These are phyloP conservation scores for Vicia sativa DNA, from an alignment of 306 rosid genomes.

Conservation along the genomic window DNA sequence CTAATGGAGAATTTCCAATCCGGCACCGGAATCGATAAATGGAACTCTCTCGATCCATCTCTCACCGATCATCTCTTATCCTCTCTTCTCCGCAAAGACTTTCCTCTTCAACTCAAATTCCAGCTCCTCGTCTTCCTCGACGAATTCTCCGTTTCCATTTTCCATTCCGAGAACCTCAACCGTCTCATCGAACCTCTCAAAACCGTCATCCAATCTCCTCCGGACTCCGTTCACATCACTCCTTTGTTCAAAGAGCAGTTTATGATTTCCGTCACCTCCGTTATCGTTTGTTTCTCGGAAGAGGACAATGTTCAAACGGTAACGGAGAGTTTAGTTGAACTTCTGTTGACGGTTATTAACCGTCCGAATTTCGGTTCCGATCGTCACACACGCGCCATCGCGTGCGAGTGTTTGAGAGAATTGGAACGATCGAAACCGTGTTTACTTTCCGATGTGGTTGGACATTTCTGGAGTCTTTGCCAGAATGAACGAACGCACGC, in stretches of 20 bases:
- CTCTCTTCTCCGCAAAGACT: conserved; percentile 68
- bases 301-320: conserved; percentile 25
- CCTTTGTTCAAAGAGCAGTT: conserved; percentile 75
- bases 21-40: conserved; percentile 53
- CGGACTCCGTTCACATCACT: conserved; percentile 55
- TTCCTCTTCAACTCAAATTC: conserved; percentile 62
- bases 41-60: conserved; percentile 54
- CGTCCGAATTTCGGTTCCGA: conserved; percentile 80
- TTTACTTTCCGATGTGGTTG: conserved; percentile 76
- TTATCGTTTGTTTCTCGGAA: conserved; percentile 54
- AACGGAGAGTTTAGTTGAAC: conserved; percentile 61
- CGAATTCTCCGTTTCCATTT: conserved; percentile 61
- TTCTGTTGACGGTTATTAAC: conserved; percentile 65
- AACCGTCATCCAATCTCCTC: conserved; percentile 60
- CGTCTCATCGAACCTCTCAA: conserved; percentile 68
- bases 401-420: conserved; percentile 90
- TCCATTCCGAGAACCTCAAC: conserved; percentile 42
- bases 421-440: conserved; percentile 72
- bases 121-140: conserved; percentile 78
- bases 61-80: conserved; percentile 69
- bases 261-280: conserved; percentile 77
- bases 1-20: conserved; percentile 79
- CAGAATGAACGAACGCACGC: conserved; percentile 94
- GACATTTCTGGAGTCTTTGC: conserved; percentile 85
- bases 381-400: conserved; percentile 71